phyloP scores from a whole-genome alignment of 2,329 filamentous ascomycete genomes.

The Akanthomyces uredinophilus region DNA sequence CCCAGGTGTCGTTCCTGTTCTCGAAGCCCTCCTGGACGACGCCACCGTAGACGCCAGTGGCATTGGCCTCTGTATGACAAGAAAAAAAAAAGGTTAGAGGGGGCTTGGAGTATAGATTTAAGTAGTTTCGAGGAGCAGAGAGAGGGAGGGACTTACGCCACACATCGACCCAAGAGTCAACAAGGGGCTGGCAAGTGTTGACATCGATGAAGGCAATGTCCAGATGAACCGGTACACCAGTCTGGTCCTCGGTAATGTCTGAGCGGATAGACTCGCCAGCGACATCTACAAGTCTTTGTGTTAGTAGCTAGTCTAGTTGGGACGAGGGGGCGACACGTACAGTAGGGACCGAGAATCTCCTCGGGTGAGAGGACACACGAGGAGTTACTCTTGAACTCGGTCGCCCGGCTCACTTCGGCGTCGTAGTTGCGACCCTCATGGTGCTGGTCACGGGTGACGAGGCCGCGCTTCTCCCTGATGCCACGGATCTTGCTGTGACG shows the following conservation, averaged over 20 bases:
- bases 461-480: constrained; percentile 32
- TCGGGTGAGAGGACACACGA: constrained; percentile 44
- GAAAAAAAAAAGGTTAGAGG: background rate
- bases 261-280: constrained; percentile 37
- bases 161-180: constrained; percentile 35
- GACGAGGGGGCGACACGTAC: constrained; percentile 15
- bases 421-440: constrained; percentile 23
- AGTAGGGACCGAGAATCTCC: constrained; percentile 45
- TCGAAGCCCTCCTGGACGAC: constrained; percentile 13
- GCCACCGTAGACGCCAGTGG: constrained; percentile 15
- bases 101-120: background rate
- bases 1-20: constrained; percentile 4
- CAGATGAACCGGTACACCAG: constrained; percentile 36
- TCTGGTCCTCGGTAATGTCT: constrained; percentile 37
- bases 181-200: constrained; percentile 39
- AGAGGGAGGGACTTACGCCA: constrained; percentile 27
- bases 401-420: constrained; percentile 23
- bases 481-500: constrained; percentile 33
- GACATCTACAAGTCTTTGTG: constrained; percentile 23
- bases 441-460: constrained; percentile 10
- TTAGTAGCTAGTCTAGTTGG: background rate
- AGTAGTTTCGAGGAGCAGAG: background rate
- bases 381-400: constrained; percentile 31
- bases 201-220: constrained; percentile 42
- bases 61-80: constrained; percentile 9